Conservation (phyloP, 371 early-diverging fungal species). For the Choanephora cucurbitarum region DNA sequence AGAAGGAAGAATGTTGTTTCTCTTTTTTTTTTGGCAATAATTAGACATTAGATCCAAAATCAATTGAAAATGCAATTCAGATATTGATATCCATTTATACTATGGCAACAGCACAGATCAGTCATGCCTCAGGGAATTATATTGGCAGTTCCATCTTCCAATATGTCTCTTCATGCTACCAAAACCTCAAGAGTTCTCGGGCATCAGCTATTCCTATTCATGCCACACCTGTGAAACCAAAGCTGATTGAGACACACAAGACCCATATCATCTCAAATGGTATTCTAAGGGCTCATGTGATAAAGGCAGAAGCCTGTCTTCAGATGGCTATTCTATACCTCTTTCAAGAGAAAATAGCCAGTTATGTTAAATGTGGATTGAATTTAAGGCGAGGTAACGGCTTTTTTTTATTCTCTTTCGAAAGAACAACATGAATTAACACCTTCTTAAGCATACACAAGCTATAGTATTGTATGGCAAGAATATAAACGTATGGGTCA, state of each 20-base stretch:
- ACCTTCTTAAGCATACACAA: slow-evolving; percentile 46
- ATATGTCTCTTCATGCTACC: slow-evolving; percentile 24
- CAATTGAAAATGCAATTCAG: slow-evolving; percentile 41
- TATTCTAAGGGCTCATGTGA: slow-evolving; percentile 56
- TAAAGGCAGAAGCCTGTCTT: slow-evolving; percentile 60
- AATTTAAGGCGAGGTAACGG: slow-evolving; percentile 61
- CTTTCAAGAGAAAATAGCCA: slow-evolving; percentile 58
- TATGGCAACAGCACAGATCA: slow-evolving; percentile 49
- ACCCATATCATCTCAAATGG: slow-evolving; percentile 47
- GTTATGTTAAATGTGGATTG: slow-evolving; percentile 61
- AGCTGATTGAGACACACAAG: slow-evolving; percentile 23
- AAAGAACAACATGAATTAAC: too few relatives aligned
- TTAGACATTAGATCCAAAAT: slow-evolving; percentile 42
- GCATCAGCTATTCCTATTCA: slow-evolving; percentile 22
- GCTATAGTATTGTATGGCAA: slow-evolving; percentile 51
- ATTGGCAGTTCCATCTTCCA: slow-evolving; percentile 20
- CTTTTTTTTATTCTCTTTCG: background rate
- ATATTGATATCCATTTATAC: slow-evolving; percentile 37
- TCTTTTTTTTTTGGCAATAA: background rate
- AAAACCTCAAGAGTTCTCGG: slow-evolving; percentile 19
- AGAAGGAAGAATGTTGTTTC: background rate
- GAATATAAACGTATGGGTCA: slow-evolving; percentile 49
- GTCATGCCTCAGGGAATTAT: slow-evolving; percentile 39
- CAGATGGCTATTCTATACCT: slow-evolving; percentile 58
- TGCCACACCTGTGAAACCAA: slow-evolving; percentile 14